Percentiles rank a stretch among this genome's conserved stretches.
These are phyloP conservation scores for Capsicum rhomboideum DNA, from an alignment of 257 asterid species.

Conservation along the genomic window DNA sequence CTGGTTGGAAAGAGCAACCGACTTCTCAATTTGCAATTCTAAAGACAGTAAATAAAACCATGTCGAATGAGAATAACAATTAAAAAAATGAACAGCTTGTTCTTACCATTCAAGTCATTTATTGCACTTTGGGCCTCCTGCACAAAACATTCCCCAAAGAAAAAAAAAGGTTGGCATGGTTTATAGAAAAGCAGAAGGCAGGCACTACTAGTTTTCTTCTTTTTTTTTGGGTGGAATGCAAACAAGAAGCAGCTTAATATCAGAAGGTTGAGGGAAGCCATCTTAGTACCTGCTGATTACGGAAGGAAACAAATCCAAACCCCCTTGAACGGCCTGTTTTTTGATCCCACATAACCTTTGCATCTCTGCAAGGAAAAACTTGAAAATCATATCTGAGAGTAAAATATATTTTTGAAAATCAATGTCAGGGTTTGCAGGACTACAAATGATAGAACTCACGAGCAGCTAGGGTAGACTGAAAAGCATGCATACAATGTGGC, in stretches of 20 bases:
- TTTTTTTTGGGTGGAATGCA: not conserved
- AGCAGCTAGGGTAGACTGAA: conserved; percentile 57
- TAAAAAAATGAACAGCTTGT: not conserved
- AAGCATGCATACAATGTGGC: conserved; percentile 68
- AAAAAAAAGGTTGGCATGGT: not conserved
- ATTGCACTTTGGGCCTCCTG: conserved; percentile 86
- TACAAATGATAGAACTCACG: conserved; percentile 34
- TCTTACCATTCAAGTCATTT: conserved; percentile 70
- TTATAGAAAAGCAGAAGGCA: not conserved
- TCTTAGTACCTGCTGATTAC: conserved; percentile 59
- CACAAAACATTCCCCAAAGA: not conserved
- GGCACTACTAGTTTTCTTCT: not conserved
- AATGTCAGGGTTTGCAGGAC: not conserved
- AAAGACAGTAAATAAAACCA: not conserved
- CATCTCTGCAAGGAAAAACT: conserved; percentile 51
- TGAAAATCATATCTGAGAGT: not conserved
- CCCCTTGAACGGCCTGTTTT: conserved; percentile 94
- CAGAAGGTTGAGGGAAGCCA: not conserved
- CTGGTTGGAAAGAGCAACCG: not conserved
- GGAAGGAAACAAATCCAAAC: conserved; percentile 83
- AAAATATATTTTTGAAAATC: not conserved
- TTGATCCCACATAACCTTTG: conserved; percentile 96
- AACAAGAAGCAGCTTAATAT: not conserved
- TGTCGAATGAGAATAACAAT: not conserved
- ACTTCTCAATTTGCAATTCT: not conserved